Conservation (phyloP, 106 monocot species). For the Iris macrosiphon region DNA sequence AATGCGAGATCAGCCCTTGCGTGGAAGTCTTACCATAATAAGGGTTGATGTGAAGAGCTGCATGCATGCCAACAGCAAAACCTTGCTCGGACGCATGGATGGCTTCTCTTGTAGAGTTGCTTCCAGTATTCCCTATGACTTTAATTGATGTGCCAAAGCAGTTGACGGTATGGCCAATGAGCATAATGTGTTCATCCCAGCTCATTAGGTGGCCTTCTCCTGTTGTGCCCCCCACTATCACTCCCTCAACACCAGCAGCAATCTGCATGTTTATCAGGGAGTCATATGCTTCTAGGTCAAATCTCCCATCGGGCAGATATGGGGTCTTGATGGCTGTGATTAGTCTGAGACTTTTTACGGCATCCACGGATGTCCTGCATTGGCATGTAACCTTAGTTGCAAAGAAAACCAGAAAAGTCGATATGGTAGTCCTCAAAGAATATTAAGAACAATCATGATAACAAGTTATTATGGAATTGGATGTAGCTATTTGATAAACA, state of each 20-base stretch:
- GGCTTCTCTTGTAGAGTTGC: conserved; percentile 88
- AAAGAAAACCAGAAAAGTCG: no score
- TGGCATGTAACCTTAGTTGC: no score
- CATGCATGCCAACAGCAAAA: conserved; percentile 93
- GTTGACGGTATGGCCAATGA: conserved; percentile 75
- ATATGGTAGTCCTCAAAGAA: no score
- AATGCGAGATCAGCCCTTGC: conserved; percentile 60
- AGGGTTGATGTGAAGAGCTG: conserved; percentile 76
- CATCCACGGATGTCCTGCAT: conserved; percentile 55
- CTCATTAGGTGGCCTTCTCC: conserved; percentile 95
- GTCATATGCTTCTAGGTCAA: conserved; percentile 85
- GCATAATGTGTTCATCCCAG: conserved; percentile 96
- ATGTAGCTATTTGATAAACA: no score
- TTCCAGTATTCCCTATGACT: conserved; percentile 94
- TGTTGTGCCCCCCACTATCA: conserved; percentile 88
- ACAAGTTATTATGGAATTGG: no score
- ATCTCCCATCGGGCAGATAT: conserved; percentile 76
- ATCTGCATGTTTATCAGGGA: conserved; percentile 69
- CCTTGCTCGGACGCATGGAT: conserved; percentile 81
- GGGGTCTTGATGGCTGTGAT: conserved; percentile 90
- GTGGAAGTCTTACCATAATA: conserved; percentile 88
- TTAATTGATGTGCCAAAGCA: conserved; percentile 76
- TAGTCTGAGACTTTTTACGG: conserved; percentile 61
- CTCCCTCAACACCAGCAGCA: conserved; percentile 62
- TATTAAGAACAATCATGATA: no score